Evolutionary conservation across 2,329 filamentous ascomycete genomes (phyloP), one percentile per base, ranked within the genome.

Genomic region (Cercospora sp.): DNA sequence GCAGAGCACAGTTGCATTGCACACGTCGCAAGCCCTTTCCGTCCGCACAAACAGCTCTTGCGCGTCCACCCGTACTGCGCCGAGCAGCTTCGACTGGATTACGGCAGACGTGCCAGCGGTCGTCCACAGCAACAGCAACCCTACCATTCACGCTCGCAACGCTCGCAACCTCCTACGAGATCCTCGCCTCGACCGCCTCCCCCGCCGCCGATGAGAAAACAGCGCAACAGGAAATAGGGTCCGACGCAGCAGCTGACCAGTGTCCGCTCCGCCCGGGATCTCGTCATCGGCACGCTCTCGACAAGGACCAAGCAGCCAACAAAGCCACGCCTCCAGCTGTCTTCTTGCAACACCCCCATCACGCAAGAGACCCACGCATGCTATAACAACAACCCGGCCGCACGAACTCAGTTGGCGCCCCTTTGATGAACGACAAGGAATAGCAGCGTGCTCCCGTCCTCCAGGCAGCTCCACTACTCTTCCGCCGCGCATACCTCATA

Each of bases 381-480:
- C 59, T 59, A 63, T 59, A 55, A 55, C 59, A 51, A 42, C 59
- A 39, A 33, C 42, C 55, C 18, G 45, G 51, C 60, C 60, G 31
- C 62, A 33, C 53, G 48, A 59, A 66, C 58, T 36, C 53, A 51
- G 33, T 58, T 66, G 66, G 28, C 26, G 58, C 28, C 60, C 65
- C 67, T 68, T 69, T 67, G 68, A 72, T 69, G 68, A 66, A 36
- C 59, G 42, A 66, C 57, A 67, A 66, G 63, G 67, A 63, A 23
- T 65, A 67, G 58, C 68, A 67, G 33, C 30, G 55, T 53, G 58
- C 51, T 30, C 45, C 68, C 65, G 64, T 65, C 31, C 12, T 68
- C 67, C 70, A 70, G 69, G 71, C 71, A 70, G 39, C 69, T 62
- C 63, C 60, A 63, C 48, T 63, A 66, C 62, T 39, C 65, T 51